Evolutionary conservation across 768 basidiomycete genomes (phyloP).

Genomic region (Grammothele lineata): DNA sequence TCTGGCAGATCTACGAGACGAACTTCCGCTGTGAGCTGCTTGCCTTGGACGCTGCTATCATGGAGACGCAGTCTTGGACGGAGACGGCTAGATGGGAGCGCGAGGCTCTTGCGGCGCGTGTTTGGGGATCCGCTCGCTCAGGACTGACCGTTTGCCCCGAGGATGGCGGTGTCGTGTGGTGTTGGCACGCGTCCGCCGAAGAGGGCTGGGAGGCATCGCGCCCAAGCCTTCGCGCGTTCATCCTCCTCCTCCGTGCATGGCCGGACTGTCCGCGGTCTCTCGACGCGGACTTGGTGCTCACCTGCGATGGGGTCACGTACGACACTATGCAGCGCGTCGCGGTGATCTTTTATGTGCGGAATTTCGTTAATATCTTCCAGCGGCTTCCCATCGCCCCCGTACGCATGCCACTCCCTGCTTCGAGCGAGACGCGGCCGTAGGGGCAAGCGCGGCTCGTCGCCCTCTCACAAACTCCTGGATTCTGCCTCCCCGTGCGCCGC

Average conservation of each 20-base stretch:
- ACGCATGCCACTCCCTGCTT: too few relatives aligned
- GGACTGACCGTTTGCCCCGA: background rate
- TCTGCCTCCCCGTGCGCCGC: too few relatives aligned
- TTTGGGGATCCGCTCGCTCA: background rate
- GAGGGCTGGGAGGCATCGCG: background rate
- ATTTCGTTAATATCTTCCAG: background rate
- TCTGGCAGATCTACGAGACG: constrained; percentile 1
- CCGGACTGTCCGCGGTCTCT: background rate
- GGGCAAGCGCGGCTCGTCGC: too few relatives aligned
- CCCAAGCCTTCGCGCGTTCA: background rate
- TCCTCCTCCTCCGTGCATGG: background rate
- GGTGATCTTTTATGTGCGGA: background rate
- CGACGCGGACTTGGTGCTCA: too few relatives aligned
- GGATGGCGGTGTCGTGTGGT: background rate
- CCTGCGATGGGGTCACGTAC: background rate
- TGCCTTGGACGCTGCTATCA: background rate
- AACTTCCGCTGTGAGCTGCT: constrained; percentile 2
- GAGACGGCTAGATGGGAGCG: background rate
- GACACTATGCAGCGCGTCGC: background rate
- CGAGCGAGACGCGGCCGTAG: too few relatives aligned
- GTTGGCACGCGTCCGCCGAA: background rate
- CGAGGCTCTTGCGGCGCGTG: background rate
- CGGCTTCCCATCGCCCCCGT: background rate
- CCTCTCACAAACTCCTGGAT: too few relatives aligned
- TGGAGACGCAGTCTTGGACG: background rate